Evolutionary conservation across 768 basidiomycete genomes (phyloP).

Genomic region (Lactarius akahatsu): DNA sequence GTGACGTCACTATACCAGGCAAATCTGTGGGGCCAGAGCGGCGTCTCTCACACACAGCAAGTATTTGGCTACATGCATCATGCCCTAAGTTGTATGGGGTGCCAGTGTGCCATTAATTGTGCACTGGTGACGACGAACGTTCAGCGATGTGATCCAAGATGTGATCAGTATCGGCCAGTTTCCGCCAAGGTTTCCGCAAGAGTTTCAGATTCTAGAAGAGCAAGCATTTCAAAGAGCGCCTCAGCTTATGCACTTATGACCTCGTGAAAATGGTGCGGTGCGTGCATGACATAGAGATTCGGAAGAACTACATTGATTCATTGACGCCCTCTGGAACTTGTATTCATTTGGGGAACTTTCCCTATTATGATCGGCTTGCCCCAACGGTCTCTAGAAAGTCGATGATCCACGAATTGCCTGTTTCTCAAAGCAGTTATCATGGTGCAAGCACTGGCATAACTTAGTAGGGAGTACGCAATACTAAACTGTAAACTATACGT

Average conservation of each 20-base stretch:
- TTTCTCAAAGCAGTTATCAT: conserved; percentile 1
- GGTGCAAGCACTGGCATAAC: background rate
- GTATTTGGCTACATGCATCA: background rate
- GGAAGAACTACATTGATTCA: background rate
- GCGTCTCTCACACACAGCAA: conserved; percentile 55
- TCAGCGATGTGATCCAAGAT: no score
- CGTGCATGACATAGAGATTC: background rate
- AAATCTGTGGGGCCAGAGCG: conserved; percentile 71
- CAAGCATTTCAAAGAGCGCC: background rate
- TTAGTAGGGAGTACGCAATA: background rate
- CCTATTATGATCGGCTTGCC: background rate
- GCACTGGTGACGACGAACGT: background rate
- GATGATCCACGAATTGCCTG: background rate
- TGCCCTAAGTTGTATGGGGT: background rate
- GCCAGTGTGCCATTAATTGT: background rate
- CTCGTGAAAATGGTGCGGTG: background rate
- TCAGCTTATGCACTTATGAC: background rate
- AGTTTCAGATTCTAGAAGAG: background rate
- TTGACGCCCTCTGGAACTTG: background rate
- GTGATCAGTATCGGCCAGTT: background rate
- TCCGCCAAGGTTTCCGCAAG: background rate
- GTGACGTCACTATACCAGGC: conserved; percentile 54
- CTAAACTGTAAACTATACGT: conserved; percentile 2
- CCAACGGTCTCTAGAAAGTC: background rate
- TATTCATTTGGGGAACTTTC: background rate